A percentile compares a stretch with the other conserved stretches of the same genome.
phyloP scores from a whole-genome alignment of 2,329 filamentous ascomycete species.

The Geosmithia flava region DNA sequence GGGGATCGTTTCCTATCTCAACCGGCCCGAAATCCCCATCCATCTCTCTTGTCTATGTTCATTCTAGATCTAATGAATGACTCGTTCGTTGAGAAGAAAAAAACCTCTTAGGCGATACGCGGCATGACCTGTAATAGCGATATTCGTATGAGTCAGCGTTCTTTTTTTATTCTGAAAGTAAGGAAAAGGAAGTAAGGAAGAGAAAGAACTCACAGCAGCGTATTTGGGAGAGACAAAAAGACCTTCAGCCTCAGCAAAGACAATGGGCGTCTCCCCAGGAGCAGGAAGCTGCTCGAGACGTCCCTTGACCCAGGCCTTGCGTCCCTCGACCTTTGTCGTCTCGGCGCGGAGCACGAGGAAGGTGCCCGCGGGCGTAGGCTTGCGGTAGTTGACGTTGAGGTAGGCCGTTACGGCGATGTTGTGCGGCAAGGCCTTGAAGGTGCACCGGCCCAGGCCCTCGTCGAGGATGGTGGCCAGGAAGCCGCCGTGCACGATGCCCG shows the following conservation, averaged over 20 bases:
- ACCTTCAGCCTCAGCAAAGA: slow-evolving; percentile 72
- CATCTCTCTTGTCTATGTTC: neutral
- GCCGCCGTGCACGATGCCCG: slow-evolving; percentile 82
- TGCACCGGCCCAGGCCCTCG: slow-evolving; percentile 78
- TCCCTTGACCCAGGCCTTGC: slow-evolving; percentile 91
- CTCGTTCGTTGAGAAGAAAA: too few relatives aligned
- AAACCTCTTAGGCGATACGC: slow-evolving; percentile 9
- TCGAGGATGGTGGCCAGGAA: slow-evolving; percentile 86
- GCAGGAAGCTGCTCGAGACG: slow-evolving; percentile 65
- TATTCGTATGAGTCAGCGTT: neutral
- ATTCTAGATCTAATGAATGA: neutral
- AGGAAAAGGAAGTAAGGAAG: neutral
- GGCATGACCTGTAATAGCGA: slow-evolving; percentile 17
- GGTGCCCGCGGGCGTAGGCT: slow-evolving; percentile 61
- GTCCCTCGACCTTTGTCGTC: slow-evolving; percentile 76
- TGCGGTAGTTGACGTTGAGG: slow-evolving; percentile 71
- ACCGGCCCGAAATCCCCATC: too few relatives aligned
- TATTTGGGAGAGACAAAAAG: slow-evolving; percentile 83
- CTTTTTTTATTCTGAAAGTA: neutral
- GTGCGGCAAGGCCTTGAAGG: slow-evolving; percentile 78
- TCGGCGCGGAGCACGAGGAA: slow-evolving; percentile 69
- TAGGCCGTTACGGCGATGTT: slow-evolving; percentile 80
- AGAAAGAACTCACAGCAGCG: slow-evolving; percentile 48
- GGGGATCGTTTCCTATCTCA: too few relatives aligned
- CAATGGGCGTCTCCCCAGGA: slow-evolving; percentile 45